Base-by-base conservation (phyloP, 2,329 filamentous ascomycete genomes). In the Aspergillus sergii region DNA sequence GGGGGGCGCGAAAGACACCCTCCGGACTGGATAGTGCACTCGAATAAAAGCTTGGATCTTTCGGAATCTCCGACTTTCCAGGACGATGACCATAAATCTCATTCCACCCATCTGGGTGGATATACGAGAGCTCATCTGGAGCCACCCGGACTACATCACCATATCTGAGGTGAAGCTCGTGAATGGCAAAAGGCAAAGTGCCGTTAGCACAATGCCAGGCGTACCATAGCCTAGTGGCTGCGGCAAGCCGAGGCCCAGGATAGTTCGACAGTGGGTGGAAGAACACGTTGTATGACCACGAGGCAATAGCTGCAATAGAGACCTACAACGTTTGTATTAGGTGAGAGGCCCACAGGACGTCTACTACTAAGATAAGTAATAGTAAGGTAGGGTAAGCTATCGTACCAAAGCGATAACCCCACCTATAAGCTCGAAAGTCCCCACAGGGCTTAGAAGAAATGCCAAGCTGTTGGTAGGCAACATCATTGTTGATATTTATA, bases 71-170 rank as follows among this genome's bases (percentile, higher is more conserved):
- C 5, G 23, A 19, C 10, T 57, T 41, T 4, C 61, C 57, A 4
- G 39, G 50, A 8, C 45, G 57, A 21, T 56, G 51, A 21, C 71
- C 71, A 55, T 73, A 76, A 28, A 75, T 73, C 28, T 73, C 70
- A 12, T 70, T 66, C 69, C 69, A 73, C 10, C 67, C 72, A 9
- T 57, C 58, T 21, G 65, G 54, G 34, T 55, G 64, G 50, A 65
- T 69, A 64, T 74, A 75, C 11, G 74, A 73, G 3, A 80, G 65
- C 50, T 76, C 72, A 21, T 70, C 68, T 2, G 78, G 79, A 4
- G 65, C 67, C 11, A 76, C 64, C 4, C 78, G 72, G n/a, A 79
- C 75, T 9, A 78, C 63, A 8, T 69, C 65, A 1, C 75, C 78
- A 60, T 79, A 77, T 36, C 69, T 59, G 14, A 67, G 50, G 59